phyloP scores from a whole-genome alignment of 2,329 filamentous ascomycete genomes.

The Ceratocystis ficicola region DNA sequence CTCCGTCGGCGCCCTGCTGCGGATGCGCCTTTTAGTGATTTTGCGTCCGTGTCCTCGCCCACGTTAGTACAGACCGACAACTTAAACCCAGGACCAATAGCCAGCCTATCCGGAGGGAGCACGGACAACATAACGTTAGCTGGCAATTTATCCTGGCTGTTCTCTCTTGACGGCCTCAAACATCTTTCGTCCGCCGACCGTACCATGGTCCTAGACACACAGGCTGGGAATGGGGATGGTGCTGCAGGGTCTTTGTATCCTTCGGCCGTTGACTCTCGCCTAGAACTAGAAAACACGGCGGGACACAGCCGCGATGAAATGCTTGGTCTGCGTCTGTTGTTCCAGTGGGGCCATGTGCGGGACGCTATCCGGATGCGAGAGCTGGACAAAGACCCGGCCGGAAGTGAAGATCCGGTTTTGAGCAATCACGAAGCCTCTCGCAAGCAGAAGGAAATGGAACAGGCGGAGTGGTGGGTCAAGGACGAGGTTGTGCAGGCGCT shows the following conservation, averaged over 20 bases:
- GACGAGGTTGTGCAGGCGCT: conserved; percentile 44
- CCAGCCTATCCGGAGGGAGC: not conserved
- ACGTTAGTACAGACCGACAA: not conserved
- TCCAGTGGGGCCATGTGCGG: conserved; percentile 38
- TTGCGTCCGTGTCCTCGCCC: not conserved
- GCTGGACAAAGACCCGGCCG: conserved; percentile 24
- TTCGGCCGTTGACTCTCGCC: conserved; percentile 52
- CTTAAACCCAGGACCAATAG: not conserved
- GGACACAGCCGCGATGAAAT: conserved; percentile 34
- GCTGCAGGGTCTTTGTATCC: conserved; percentile 28
- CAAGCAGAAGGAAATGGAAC: conserved; percentile 24
- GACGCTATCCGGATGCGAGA: conserved; percentile 2
- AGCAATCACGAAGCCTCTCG: conserved; percentile 24
- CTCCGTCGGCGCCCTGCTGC: conserved; percentile 58
- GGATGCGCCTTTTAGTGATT: conserved; percentile 48
- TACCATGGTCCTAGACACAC: conserved; percentile 45
- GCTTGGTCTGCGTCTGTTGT: conserved; percentile 40
- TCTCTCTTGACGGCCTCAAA: conserved; percentile 46
- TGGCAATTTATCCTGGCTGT: conserved; percentile 60
- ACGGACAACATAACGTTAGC: conserved; percentile 20
- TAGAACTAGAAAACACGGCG: conserved; percentile 49
- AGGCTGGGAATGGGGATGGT: conserved; percentile 37
- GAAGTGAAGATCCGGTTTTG: conserved; percentile 24
- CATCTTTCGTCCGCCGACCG: conserved; percentile 54
- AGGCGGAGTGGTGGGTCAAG: conserved; percentile 42